Evolutionary conservation across 129 eudicot species (phyloP).

Genomic region (Heracleum sosnowskyi): DNA sequence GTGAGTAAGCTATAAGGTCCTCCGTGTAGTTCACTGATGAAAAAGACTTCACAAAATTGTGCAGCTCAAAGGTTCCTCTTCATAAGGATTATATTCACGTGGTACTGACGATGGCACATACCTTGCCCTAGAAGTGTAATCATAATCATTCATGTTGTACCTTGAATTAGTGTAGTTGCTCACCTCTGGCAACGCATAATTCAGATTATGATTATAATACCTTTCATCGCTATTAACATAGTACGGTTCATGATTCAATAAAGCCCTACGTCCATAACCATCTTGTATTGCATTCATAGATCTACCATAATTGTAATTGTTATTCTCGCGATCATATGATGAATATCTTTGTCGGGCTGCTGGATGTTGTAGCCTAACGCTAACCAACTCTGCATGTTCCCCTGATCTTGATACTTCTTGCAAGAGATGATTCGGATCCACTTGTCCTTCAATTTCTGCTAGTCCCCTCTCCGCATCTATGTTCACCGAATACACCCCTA

Average conservation of each 20-base stretch:
- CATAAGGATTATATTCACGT: not conserved
- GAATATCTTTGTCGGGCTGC: not conserved
- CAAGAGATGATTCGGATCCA: not conserved
- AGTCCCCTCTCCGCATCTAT: not conserved
- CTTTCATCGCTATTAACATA: not conserved
- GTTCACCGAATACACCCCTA: not conserved
- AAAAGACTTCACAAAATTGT: not conserved
- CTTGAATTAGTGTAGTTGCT: not conserved
- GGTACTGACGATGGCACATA: not conserved
- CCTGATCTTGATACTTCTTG: not conserved
- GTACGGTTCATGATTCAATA: not conserved
- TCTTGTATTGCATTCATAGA: not conserved
- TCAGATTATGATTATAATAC: not conserved
- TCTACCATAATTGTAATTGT: not conserved
- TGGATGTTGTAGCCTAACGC: not conserved
- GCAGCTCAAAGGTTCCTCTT: not conserved
- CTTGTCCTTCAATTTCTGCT: not conserved
- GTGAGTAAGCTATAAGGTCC: not conserved
- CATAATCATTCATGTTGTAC: not conserved
- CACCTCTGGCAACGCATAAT: not conserved
- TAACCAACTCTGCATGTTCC: not conserved
- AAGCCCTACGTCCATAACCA: not conserved
- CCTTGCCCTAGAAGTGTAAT: not conserved
- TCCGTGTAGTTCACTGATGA: not conserved
- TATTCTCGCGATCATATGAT: not conserved